A percentile compares a stretch with the other conserved stretches of the same genome.
Conservation (phyloP, 108 stramenopile genomes). For the Pseudonitzschia multiseries region DNA sequence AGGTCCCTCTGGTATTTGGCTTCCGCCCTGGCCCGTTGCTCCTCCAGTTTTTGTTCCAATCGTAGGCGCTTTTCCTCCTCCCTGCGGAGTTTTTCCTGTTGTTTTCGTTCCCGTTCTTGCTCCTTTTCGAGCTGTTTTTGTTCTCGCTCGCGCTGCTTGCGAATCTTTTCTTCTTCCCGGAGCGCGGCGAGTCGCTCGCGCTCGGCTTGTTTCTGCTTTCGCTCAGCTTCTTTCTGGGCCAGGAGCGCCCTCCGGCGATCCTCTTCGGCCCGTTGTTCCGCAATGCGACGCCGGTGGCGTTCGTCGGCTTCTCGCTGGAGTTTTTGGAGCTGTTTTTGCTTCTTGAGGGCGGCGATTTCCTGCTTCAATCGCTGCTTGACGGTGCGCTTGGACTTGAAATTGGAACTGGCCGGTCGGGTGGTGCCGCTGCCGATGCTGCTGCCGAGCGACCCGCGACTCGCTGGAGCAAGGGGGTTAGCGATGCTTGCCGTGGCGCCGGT, state of each 20-base stretch:
- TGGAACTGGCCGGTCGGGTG: too few relatives aligned
- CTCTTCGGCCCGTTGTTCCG: slow-evolving; percentile 21
- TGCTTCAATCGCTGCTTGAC: slow-evolving; percentile 62
- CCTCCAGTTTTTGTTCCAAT: slow-evolving; percentile 20
- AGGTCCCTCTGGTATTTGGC: slow-evolving; percentile 28
- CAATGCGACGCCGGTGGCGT: slow-evolving; percentile 21
- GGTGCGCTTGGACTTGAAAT: background rate
- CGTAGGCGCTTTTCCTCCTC: background rate
- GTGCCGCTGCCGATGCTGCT: slow-evolving; percentile 1
- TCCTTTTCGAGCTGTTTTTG: slow-evolving; percentile 19
- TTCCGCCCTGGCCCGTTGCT: slow-evolving; percentile 5
- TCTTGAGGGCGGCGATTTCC: slow-evolving; percentile 61
- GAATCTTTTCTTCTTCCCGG: slow-evolving; percentile 31
- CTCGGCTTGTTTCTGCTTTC: slow-evolving; percentile 34
- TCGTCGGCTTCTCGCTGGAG: slow-evolving; percentile 38
- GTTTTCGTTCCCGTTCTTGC: slow-evolving; percentile 28
- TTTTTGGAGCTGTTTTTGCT: slow-evolving; percentile 33
- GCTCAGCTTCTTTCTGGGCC: background rate
- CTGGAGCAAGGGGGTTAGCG: too few relatives aligned
- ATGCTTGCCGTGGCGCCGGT: too few relatives aligned
- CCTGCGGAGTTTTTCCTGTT: slow-evolving; percentile 24
- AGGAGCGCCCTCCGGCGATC: slow-evolving; percentile 14
- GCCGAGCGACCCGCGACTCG: background rate
- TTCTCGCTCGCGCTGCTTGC: slow-evolving; percentile 28
- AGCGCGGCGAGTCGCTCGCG: slow-evolving; percentile 50